Conservation (phyloP, 139 green algal genomes). For the Chlorella sorokiniana region DNA sequence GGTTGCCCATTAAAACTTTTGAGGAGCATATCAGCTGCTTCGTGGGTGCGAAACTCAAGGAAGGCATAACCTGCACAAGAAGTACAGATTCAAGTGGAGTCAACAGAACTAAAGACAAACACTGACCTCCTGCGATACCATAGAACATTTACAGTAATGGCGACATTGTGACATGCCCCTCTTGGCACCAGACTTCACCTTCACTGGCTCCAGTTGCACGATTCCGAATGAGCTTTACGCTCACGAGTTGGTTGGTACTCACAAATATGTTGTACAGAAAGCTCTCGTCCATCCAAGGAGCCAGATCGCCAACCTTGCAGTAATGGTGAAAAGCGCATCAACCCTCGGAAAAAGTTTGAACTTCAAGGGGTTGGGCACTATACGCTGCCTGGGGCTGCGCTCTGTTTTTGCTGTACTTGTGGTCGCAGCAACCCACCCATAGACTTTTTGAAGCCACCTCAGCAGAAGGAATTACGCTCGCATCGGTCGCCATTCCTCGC, state of each 20-base stretch:
- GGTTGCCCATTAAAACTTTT: slow-evolving; percentile 66
- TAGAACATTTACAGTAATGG: background rate
- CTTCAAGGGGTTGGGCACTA: background rate
- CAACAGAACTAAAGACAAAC: background rate
- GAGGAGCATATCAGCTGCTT: slow-evolving; percentile 66
- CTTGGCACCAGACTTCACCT: slow-evolving; percentile 26
- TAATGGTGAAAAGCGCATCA: too few relatives aligned
- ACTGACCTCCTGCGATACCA: background rate
- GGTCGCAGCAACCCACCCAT: background rate
- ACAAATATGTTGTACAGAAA: slow-evolving; percentile 67
- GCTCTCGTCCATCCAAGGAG: slow-evolving; percentile 72
- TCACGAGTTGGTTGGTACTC: slow-evolving; percentile 53
- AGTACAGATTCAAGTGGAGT: background rate
- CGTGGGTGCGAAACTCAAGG: slow-evolving; percentile 73
- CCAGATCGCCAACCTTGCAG: slow-evolving; percentile 69
- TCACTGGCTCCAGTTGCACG: slow-evolving; percentile 68
- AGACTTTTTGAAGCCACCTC: slow-evolving; percentile 20
- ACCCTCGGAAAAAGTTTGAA: too few relatives aligned
- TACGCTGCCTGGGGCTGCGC: background rate
- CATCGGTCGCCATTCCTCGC: too few relatives aligned
- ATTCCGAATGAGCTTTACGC: slow-evolving; percentile 85
- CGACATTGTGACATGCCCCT: too few relatives aligned
- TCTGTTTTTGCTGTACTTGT: background rate
- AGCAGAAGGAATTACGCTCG: background rate
- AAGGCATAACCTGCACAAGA: slow-evolving; percentile 76